Evolutionary conservation across 2,329 filamentous ascomycete species (phyloP).

Genomic region (Monosporascus sp.): DNA sequence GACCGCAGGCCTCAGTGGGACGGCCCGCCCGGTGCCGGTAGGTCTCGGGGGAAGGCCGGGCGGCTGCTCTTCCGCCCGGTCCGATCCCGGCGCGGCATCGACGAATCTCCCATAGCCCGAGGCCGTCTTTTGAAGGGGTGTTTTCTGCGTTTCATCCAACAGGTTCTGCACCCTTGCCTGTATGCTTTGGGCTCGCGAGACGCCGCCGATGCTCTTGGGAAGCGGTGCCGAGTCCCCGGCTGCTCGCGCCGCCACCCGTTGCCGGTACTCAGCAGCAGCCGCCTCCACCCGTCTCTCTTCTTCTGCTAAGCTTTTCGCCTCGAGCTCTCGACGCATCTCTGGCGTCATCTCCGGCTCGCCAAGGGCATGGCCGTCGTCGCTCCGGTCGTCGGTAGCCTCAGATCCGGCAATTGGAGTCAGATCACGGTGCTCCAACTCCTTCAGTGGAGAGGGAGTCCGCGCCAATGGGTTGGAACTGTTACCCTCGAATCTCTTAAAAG

Average conservation of each 20-base stretch:
- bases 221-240: slow-evolving; percentile 33
- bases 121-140: slow-evolving; percentile 63
- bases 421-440: slow-evolving; percentile 41
- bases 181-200: slow-evolving; percentile 72
- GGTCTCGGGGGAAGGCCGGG: slow-evolving; percentile 50
- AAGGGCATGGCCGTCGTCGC: slow-evolving; percentile 59
- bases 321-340: slow-evolving; percentile 84
- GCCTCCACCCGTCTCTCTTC: slow-evolving; percentile 88
- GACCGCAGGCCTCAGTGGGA: too few species aligned
- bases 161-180: slow-evolving; percentile 86
- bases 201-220: slow-evolving; percentile 52
- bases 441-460: slow-evolving; percentile 44
- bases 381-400: slow-evolving; percentile 63
- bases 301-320: slow-evolving; percentile 72
- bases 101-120: slow-evolving; percentile 89
- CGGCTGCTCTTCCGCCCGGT: slow-evolving; percentile 31
- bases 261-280: slow-evolving; percentile 82
- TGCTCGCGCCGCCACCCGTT: slow-evolving; percentile 62
- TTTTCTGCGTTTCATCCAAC: slow-evolving; percentile 68
- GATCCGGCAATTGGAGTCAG: slow-evolving; percentile 71
- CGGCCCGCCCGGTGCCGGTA: slow-evolving; percentile 22
- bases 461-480: slow-evolving; percentile 29
- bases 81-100: slow-evolving; percentile 39
- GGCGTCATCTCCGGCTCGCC: slow-evolving; percentile 70
- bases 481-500: slow-evolving; percentile 84